Conservation (phyloP, 805 yeast genomes). For the Candida sithepensis region DNA sequence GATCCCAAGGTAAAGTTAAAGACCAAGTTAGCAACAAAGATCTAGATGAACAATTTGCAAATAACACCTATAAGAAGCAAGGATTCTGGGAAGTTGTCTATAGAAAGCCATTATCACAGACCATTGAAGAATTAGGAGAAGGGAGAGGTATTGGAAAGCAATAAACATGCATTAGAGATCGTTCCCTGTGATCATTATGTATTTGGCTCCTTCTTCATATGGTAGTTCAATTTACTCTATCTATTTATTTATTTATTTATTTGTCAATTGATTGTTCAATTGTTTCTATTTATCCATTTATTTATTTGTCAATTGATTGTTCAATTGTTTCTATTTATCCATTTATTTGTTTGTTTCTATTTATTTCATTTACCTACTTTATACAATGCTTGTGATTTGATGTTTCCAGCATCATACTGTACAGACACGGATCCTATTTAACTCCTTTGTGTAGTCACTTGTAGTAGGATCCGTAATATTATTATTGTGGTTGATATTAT, state of each 20-base stretch:
- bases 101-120: constrained; percentile 80
- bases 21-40: constrained; percentile 37
- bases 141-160: constrained; percentile 52
- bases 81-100: constrained; percentile 78
- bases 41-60: constrained; percentile 30
- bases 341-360: no score
- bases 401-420: no score
- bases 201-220: constrained; percentile 1
- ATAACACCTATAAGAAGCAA: constrained; percentile 38
- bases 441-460: no score
- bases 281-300: background rate
- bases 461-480: no score
- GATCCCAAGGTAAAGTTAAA: constrained; percentile 35
- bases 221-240: background rate
- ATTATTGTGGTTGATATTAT: no score
- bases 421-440: no score
- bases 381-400: no score
- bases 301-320: background rate
- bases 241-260: constrained; percentile 8
- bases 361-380: no score
- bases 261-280: background rate
- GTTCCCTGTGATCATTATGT: background rate
- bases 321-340: background rate
- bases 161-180: constrained; percentile 5
- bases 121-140: constrained; percentile 70